Percentiles rank a stretch among this genome's conserved stretches.
Evolutionary conservation across 2,329 filamentous ascomycete genomes (phyloP).

Genomic region (Escovopsis sp.): DNA sequence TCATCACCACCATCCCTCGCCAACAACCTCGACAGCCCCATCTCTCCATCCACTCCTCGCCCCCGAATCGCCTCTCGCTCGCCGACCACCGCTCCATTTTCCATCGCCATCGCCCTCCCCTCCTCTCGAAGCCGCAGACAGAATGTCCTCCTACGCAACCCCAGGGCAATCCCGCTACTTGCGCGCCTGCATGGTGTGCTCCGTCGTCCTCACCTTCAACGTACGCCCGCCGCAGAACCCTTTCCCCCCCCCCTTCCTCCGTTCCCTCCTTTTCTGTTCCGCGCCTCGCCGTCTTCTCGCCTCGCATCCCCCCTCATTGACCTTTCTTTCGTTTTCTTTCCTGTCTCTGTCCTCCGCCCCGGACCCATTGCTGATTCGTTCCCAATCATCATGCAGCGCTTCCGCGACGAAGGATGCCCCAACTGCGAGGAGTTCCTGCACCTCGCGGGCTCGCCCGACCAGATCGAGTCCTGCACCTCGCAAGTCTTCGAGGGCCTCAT

Average conservation of each 20-base stretch:
- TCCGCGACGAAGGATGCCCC: slow-evolving; percentile 76
- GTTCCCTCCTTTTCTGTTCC: no score
- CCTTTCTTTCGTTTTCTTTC: neutral
- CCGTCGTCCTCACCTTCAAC: slow-evolving; percentile 70
- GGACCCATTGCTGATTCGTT: no score
- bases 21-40: no score
- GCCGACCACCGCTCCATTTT: no score
- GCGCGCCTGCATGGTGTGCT: slow-evolving; percentile 98
- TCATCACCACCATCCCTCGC: no score
- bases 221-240: slow-evolving; percentile 36
- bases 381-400: slow-evolving; percentile 47
- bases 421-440: slow-evolving; percentile 93
- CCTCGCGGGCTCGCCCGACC: slow-evolving; percentile 62
- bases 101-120: no score
- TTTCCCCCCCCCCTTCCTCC: neutral
- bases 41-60: no score
- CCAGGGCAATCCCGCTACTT: slow-evolving; percentile 68
- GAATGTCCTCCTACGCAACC: slow-evolving; percentile 44
- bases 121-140: neutral
- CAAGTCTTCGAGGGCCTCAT: slow-evolving; percentile 92
- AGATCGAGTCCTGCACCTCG: slow-evolving; percentile 84
- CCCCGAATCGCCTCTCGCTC: no score
- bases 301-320: no score
- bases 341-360: neutral
- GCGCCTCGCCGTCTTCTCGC: no score